Base-by-base conservation (phyloP, 2,329 filamentous ascomycete genomes). In the Xylariaceae sp. region DNA sequence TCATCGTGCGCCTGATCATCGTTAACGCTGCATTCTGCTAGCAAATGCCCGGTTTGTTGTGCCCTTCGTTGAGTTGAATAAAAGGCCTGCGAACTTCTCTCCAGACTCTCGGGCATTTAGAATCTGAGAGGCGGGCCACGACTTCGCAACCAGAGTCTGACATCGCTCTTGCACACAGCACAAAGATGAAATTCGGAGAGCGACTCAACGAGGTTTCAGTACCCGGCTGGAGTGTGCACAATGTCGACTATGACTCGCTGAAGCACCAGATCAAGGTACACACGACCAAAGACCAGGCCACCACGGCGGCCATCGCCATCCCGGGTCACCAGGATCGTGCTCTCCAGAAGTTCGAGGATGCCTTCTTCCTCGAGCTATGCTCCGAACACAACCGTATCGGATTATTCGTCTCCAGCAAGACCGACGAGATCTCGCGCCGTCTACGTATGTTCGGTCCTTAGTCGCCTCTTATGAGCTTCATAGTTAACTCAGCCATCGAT, bases 191-290 rank as follows among this genome's bases (percentile, higher is more conserved):
- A 80, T 91, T 88, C 82, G 88, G 88, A 64, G 80, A 89, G 65
- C 87, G 85, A 62, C 81, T 94, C 62, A 84, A 87, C 71, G 81
- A 84, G 74, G 83, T 89, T 73, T 92, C 89, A 51, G 89, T 92
- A 69, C 89, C 89, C 64, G 85, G 88, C 82, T 94, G 89, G 89
- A 88, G 83, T 69, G 81, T 90, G 65, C 88, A 92, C 73, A 94
- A 95, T 74, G 85, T 95, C 74, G 90, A 94, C 73, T 95, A 95
- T 79, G 90, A 93, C 73, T 88, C 89, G 53, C 82, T 95, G 64
- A 95, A 95, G 75, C 82, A 89, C 72, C 81, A 90, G 69, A 93
- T 95, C 78, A 94, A 93, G 73, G 82, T 82, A 61, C 84, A 91
- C 71, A 95, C 90, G 1, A 88, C 86, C 10, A 83, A 82, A 50